Evolutionary conservation across 768 basidiomycete species (phyloP).

Genomic region (Amanita muscaria): DNA sequence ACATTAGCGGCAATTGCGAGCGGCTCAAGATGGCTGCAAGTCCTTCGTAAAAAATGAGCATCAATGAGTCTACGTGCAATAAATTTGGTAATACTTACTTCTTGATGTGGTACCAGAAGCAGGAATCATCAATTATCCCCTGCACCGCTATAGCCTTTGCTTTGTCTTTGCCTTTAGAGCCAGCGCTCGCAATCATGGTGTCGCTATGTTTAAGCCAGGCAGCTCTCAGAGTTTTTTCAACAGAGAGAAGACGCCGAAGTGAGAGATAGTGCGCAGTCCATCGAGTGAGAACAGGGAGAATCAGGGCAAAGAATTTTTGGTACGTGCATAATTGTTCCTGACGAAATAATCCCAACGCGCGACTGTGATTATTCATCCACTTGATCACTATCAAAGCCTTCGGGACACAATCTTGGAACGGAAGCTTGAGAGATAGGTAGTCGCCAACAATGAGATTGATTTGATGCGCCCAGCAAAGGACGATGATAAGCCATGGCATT

Average conservation of each 20-base stretch:
- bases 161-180: constrained; percentile 1
- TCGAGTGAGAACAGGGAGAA: constrained; percentile 24
- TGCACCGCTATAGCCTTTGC: constrained; percentile 12
- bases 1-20: constrained; percentile 30
- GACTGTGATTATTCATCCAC: constrained; percentile 28
- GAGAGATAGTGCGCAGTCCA: constrained; percentile 26
- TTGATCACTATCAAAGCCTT: constrained; percentile 16
- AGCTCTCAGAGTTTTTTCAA: constrained; percentile 12
- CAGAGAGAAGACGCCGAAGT: constrained; percentile 18
- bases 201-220: constrained; percentile 8
- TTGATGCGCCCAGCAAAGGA: constrained; percentile 24
- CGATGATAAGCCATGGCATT: too few relatives aligned
- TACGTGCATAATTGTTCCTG: constrained; percentile 16
- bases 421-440: constrained; percentile 14
- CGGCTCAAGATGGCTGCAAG: constrained; percentile 22
- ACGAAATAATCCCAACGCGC: constrained; percentile 19
- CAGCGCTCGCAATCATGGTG: constrained; percentile 8
- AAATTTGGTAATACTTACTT: constrained; percentile 12
- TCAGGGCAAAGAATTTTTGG: constrained; percentile 14
- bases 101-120: constrained; percentile 19
- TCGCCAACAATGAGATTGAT: constrained; percentile 29
- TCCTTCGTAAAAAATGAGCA: constrained; percentile 6
- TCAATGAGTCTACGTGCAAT: constrained; percentile 3
- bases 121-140: constrained; percentile 10
- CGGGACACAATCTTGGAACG: constrained; percentile 13